A percentile compares a stretch with the other conserved stretches of the same genome.
Evolutionary conservation across 805 yeast genomes (phyloP).

Genomic region (Yamadazyma takamatsuzukensis): DNA sequence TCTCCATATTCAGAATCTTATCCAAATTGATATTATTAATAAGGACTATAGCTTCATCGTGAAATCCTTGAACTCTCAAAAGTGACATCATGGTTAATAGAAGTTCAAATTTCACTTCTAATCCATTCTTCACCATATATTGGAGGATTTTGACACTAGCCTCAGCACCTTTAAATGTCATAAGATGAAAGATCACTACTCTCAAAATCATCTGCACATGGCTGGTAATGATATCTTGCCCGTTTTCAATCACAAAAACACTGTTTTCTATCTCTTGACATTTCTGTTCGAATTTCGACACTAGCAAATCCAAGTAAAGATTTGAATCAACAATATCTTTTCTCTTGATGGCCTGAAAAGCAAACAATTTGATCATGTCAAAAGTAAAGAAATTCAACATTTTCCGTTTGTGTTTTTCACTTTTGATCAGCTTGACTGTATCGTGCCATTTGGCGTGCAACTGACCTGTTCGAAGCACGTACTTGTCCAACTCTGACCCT

Average conservation of each 20-base stretch:
- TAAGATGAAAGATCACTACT: conserved; percentile 27
- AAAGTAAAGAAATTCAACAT: conserved; percentile 32
- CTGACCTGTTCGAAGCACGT: conserved; percentile 34
- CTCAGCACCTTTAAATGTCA: conserved; percentile 35
- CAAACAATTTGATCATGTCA: conserved; percentile 21
- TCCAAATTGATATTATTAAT: conserved; percentile 29
- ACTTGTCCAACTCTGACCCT: conserved; percentile 30
- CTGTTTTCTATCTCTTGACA: conserved; percentile 11
- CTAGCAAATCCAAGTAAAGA: conserved; percentile 32
- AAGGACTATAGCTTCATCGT: conserved; percentile 31
- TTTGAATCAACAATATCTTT: conserved; percentile 30
- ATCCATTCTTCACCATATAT: conserved; percentile 26
- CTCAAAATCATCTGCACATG: conserved; percentile 26
- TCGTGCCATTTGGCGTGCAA: conserved; percentile 36
- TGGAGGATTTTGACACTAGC: conserved; percentile 28
- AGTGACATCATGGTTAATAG: conserved; percentile 25
- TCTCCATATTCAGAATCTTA: conserved; percentile 14
- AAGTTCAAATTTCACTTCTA: conserved; percentile 21
- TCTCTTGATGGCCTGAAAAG: conserved; percentile 18
- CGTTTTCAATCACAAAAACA: conserved; percentile 11
- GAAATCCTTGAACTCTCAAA: conserved; percentile 24
- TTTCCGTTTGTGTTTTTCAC: conserved; percentile 16
- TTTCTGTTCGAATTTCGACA: conserved; percentile 32
- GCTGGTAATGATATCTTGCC: conserved; percentile 10
- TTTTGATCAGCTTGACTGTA: conserved; percentile 16